These are phyloP conservation scores for Diaporthe sp. DNA, from an alignment of 2,329 filamentous ascomycete species.

Conservation along the genomic window DNA sequence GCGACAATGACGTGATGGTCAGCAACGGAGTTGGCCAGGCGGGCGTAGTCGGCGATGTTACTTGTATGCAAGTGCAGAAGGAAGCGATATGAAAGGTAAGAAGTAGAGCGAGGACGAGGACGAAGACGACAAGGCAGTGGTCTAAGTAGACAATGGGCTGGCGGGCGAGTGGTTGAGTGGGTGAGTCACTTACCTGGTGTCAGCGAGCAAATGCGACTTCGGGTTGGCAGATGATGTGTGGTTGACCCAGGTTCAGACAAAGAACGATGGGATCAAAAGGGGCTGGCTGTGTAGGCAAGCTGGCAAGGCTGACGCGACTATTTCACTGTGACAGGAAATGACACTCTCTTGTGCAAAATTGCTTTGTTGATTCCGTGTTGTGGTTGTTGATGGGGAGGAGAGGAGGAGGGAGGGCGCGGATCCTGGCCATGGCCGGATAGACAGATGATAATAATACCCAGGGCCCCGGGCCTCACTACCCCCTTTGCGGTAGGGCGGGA, in stretches of 20 bases:
- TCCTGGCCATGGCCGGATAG: slow-evolving; percentile 41
- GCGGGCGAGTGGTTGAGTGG: not conserved
- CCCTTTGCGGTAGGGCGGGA: slow-evolving; percentile 25
- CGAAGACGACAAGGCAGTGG: not conserved
- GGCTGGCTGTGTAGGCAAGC: slow-evolving; percentile 49
- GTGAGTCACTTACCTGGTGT: slow-evolving; percentile 55
- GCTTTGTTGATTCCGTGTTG: slow-evolving; percentile 57
- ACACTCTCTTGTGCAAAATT: slow-evolving; percentile 65
- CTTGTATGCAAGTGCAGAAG: slow-evolving; percentile 43
- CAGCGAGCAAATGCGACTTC: slow-evolving; percentile 50
- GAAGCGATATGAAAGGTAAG: slow-evolving; percentile 25
- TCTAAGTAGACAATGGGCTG: not conserved
- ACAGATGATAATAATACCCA: slow-evolving; percentile 34
- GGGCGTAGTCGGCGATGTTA: slow-evolving; percentile 38
- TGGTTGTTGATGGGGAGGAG: slow-evolving; percentile 64
- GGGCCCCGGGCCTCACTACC: slow-evolving; percentile 9
- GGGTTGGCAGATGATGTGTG: slow-evolving; percentile 45
- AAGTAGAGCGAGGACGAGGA: slow-evolving; percentile 38
- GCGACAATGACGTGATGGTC: slow-evolving; percentile 47
- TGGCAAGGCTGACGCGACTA: slow-evolving; percentile 69
- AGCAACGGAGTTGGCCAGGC: slow-evolving; percentile 39
- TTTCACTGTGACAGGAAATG: slow-evolving; percentile 72
- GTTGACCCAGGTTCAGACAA: slow-evolving; percentile 49
- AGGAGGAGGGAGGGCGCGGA: slow-evolving; percentile 53
- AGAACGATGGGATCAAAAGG: slow-evolving; percentile 52